Evolutionary conservation across 192 early-diverging fungal genomes (phyloP).

Genomic region (Phycomyces blakesleeanus): DNA sequence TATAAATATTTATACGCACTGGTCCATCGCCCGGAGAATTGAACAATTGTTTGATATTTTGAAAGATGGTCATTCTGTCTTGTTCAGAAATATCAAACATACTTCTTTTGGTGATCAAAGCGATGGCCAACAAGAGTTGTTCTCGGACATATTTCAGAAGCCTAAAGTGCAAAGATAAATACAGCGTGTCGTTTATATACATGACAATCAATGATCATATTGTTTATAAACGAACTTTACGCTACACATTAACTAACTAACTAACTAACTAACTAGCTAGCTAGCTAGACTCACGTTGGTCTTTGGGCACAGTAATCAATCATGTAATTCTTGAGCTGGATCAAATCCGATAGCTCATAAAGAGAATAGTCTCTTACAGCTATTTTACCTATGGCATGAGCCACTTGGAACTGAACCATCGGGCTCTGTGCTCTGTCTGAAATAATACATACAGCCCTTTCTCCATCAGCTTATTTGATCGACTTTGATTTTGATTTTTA

Average conservation of each 20-base stretch:
- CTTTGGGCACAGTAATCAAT: slow-evolving; percentile 52
- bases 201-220: too few relatives aligned
- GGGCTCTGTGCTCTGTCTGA: slow-evolving; percentile 52
- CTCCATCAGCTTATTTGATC: too few relatives aligned
- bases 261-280: background rate
- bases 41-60: slow-evolving; percentile 45
- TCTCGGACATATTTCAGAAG: slow-evolving; percentile 51
- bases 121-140: slow-evolving; percentile 51
- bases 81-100: slow-evolving; percentile 53
- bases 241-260: background rate
- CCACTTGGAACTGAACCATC: slow-evolving; percentile 60
- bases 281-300: slow-evolving; percentile 33
- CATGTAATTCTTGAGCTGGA: slow-evolving; percentile 53
- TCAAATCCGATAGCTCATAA: slow-evolving; percentile 50
- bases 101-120: slow-evolving; percentile 63
- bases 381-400: slow-evolving; percentile 50
- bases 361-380: slow-evolving; percentile 54
- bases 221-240: too few relatives aligned
- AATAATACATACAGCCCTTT: background rate
- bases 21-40: slow-evolving; percentile 37
- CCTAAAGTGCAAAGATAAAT: slow-evolving; percentile 20
- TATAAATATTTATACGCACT: background rate
- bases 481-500: background rate
- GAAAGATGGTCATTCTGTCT: slow-evolving; percentile 53
- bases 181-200: too few relatives aligned